Percentiles rank a stretch among this genome's conserved stretches.
Conservation (phyloP, 345 rosid genomes). For the Dipteronia dyeriana region DNA sequence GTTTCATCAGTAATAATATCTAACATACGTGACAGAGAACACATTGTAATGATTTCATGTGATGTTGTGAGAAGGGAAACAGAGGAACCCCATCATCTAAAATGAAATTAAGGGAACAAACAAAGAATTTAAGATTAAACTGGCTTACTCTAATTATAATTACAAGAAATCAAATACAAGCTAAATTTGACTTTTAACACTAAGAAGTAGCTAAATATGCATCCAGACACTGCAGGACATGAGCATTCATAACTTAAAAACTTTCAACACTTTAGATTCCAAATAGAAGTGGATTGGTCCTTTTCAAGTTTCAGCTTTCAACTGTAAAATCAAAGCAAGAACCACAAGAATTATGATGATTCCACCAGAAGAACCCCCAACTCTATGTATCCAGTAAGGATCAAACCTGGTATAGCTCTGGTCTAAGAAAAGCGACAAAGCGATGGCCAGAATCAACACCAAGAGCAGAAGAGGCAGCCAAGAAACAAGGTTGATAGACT, state of each 20-base stretch:
- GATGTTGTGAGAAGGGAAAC: neutral
- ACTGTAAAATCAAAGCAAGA: constrained; percentile 66
- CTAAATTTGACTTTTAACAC: neutral
- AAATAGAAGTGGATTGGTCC: neutral
- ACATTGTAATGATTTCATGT: neutral
- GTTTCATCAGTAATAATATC: too few species aligned
- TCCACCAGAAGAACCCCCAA: constrained; percentile 88
- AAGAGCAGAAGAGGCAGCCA: constrained; percentile 60
- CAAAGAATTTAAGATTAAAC: constrained; percentile 1
- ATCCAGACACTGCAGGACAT: neutral
- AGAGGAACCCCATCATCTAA: neutral
- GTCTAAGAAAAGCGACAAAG: constrained; percentile 55
- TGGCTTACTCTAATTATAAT: neutral
- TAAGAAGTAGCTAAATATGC: constrained; percentile 8
- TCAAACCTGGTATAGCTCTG: constrained; percentile 68
- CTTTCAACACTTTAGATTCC: too few species aligned
- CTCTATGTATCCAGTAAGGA: constrained; percentile 84
- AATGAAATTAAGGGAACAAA: neutral
- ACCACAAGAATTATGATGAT: constrained; percentile 61
- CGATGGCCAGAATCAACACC: constrained; percentile 53
- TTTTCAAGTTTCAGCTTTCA: constrained; percentile 31
- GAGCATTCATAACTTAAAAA: neutral
- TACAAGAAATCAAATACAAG: neutral
- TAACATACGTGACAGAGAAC: too few species aligned
- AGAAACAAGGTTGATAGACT: constrained; percentile 34